These are phyloP conservation scores for Trametes pubescens DNA, from an alignment of 1,284 basidiomycete genomes.

Conservation along the genomic window DNA sequence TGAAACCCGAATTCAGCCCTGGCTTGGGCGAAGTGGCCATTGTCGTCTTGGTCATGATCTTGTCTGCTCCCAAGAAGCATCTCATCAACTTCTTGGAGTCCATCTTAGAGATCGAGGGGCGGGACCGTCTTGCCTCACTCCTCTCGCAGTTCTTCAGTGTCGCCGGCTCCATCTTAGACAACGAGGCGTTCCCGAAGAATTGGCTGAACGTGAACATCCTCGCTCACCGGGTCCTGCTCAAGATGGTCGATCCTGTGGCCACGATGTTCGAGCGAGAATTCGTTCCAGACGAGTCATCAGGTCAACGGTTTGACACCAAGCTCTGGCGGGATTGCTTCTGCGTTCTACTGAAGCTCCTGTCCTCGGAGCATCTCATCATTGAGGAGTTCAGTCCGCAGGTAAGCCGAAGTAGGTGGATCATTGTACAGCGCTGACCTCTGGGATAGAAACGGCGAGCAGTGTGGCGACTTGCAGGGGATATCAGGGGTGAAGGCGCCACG, in stretches of 20 bases:
- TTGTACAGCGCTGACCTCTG: conserved; percentile 1
- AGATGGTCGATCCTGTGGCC: conserved; percentile 87
- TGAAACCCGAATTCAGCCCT: conserved; percentile 71
- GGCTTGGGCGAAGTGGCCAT: conserved; percentile 88
- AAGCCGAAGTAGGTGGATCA: conserved; percentile 30
- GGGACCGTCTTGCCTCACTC: conserved; percentile 76
- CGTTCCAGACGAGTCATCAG: conserved; percentile 73
- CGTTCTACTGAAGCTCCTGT: conserved; percentile 86
- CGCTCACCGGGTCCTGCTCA: conserved; percentile 88
- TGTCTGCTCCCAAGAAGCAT: conserved; percentile 82
- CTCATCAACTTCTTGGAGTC: conserved; percentile 84
- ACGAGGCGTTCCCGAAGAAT: conserved; percentile 89
- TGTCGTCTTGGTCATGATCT: conserved; percentile 84
- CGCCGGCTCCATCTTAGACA: conserved; percentile 83
- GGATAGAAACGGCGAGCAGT: conserved; percentile 89
- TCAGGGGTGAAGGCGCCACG: conserved; percentile 91
- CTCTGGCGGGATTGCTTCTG: conserved; percentile 88
- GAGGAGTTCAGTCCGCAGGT: conserved; percentile 95
- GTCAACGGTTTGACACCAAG: conserved; percentile 75
- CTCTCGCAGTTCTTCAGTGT: conserved; percentile 86
- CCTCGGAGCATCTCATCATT: conserved; percentile 91
- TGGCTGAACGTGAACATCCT: conserved; percentile 96
- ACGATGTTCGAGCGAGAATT: conserved; percentile 83
- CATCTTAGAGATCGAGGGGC: conserved; percentile 86
- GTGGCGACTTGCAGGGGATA: conserved; percentile 95